Percentiles rank a stretch among this genome's conserved stretches.
phyloP scores from a whole-genome alignment of 257 asterid species.

The Solanum sparsipilum region DNA sequence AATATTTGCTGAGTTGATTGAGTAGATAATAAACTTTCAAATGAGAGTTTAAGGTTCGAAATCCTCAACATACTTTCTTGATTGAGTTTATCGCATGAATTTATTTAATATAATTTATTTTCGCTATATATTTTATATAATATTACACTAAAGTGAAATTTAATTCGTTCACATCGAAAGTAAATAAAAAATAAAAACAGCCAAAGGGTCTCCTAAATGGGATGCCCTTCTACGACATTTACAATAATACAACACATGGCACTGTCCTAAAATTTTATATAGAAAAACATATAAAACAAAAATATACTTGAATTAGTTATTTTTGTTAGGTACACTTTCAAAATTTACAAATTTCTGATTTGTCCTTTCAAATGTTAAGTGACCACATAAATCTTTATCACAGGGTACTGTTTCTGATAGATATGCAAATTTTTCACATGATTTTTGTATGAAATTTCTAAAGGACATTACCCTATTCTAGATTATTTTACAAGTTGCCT shows the following conservation, averaged over 20 bases:
- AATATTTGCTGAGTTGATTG: neutral
- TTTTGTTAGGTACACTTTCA: neutral
- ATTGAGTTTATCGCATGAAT: rapidly evolving
- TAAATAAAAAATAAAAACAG: neutral
- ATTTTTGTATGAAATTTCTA: no score
- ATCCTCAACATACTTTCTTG: neutral
- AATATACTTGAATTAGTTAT: no score
- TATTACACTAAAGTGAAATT: neutral
- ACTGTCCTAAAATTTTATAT: slow-evolving; percentile 11
- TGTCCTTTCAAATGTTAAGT: neutral
- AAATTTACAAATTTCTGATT: neutral
- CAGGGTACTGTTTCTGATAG: neutral
- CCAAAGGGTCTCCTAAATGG: slow-evolving; percentile 35
- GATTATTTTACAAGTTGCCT: no score
- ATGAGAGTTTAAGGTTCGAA: neutral
- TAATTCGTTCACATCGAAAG: neutral
- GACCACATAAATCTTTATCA: neutral
- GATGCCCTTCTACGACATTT: slow-evolving; percentile 20
- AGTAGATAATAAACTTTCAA: neutral
- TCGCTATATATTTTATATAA: rapidly evolving
- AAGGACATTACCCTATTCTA: no score
- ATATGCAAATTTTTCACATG: neutral
- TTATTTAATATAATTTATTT: neutral
- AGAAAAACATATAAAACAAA: neutral
- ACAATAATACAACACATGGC: slow-evolving; percentile 56